Evolutionary conservation across 768 basidiomycete species (phyloP), one percentile per base, ranked within the genome.

Genomic region (Rhodotorula babjevae): DNA sequence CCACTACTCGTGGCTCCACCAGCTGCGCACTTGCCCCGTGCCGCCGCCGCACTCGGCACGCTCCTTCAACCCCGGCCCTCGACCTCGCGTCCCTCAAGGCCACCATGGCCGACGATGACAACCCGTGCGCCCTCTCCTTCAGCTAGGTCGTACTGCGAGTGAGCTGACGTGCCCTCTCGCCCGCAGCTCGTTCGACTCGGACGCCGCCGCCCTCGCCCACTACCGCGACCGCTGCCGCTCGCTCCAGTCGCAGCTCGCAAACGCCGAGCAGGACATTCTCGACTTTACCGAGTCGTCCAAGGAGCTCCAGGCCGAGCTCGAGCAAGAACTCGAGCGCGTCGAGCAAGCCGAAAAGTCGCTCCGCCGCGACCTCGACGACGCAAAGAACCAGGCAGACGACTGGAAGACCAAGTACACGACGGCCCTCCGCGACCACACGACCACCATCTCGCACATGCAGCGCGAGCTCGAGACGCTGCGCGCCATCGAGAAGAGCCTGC

Each of bases 241-340:
- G 55, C 77, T 90, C 64, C 87, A 88, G 63, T 89, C 92, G 73
- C 90, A 92, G 87, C 85, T 94, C 75, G 80, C 87, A 46, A 90
- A 93, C 81, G 92, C 92, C 47, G 87, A 89, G 71, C 84, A 87
- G 19, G 92, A 93, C 81, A 88, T 95, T 63, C 88, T 90, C 79
- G 90, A 94, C 78, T 92, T 92, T 80, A 89, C 92, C 78, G 84
- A 88, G 77, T 88, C 90, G 73, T 89, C 90, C 83, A 92, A 90
- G 82, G 92, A 94, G 76, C 86, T 95, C 49, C 93, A 95, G 82
- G 90, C 92, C 68, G 95, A 97, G 82, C 83, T 97, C 76, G 93
- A 94, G 84, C 86, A 86, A 73, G 95, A 98, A 80, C 83, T 98
- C 68, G 90, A 91, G 79, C 85, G 89, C 65, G 90, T 92, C 53